Evolutionary conservation across 2,329 filamentous ascomycete genomes (phyloP).

Genomic region (Phialemonium atrogriseum): DNA sequence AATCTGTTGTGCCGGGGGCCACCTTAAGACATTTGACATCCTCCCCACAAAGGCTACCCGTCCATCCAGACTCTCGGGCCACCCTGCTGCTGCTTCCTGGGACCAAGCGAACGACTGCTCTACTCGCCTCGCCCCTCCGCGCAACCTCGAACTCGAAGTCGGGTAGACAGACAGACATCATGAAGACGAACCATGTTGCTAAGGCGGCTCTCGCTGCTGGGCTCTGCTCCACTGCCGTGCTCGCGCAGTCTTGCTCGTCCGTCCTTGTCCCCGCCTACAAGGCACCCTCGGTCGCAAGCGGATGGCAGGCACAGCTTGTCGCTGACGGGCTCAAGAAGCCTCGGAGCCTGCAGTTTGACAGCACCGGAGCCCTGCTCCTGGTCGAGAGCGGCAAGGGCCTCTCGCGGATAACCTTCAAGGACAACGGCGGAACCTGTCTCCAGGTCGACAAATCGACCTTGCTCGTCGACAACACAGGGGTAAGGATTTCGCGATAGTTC

Average conservation of each 20-base stretch:
- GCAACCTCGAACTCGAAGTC: too few relatives aligned
- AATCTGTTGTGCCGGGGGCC: too few relatives aligned
- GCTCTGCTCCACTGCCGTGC: constrained; percentile 8
- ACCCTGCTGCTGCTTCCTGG: too few relatives aligned
- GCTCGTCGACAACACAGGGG: constrained; percentile 27
- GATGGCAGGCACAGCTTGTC: constrained; percentile 36
- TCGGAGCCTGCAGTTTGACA: constrained; percentile 36
- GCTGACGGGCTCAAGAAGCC: constrained; percentile 32
- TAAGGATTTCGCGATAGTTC: too few relatives aligned
- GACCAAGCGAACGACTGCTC: too few relatives aligned
- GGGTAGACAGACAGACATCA: constrained; percentile 1
- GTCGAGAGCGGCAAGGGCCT: constrained; percentile 36
- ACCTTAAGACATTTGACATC: too few relatives aligned
- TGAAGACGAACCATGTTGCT: constrained; percentile 9
- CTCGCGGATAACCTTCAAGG: constrained; percentile 29
- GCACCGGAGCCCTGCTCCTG: constrained; percentile 32
- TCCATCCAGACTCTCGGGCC: too few relatives aligned
- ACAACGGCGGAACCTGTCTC: constrained; percentile 33
- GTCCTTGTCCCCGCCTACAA: constrained; percentile 25
- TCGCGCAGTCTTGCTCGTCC: constrained; percentile 21
- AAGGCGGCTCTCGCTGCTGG: constrained; percentile 9
- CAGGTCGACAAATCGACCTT: constrained; percentile 24
- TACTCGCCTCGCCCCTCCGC: too few relatives aligned
- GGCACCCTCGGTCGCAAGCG: constrained; percentile 27
- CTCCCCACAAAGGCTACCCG: too few relatives aligned